Evolutionary conservation across 257 asterid species (phyloP), one percentile per base, ranked within the genome.

Genomic region (Schizonepeta tenuifolia): DNA sequence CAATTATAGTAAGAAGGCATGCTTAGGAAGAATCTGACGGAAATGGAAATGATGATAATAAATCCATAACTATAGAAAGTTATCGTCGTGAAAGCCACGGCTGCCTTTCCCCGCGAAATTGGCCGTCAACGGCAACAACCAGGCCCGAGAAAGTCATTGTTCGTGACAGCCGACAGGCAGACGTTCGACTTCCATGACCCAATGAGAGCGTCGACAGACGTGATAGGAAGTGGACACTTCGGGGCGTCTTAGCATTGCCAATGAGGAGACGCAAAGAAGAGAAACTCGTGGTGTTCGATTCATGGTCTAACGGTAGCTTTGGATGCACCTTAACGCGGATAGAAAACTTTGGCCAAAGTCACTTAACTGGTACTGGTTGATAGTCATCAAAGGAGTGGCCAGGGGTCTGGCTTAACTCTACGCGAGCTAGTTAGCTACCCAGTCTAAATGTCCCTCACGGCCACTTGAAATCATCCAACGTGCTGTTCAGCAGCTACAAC

Each of bases 161-260:
- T 92, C 21, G 86, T 90, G 35, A 81, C 86, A 55, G 95, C 87
- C 47, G 96, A 88, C 15, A 66, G 89, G 40, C 83, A 84, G 46
- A 81, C 76, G 77, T 92, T 92, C 51, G 96, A 88, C 75, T 66
- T 92, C 74, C 96, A 88, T 67, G 96, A 92, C 67, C 47, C 90
- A 79, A 78, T 92, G 78, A 86, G 96, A 74, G 98, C 98, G 1
- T 89, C 96, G 0, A 96, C 98, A 0, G 98, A 92, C 67, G 90
- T 92, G 57, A 72, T 92, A 78, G 98, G 98, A 6, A 84, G 94
- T 26, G 96, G 96, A 7, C 85, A 78, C 82, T 86, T 92, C 9
- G 98, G 98, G 28, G 94, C 98, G 9, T 90, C 98, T 0, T 92
- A 90, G 79, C 56, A 82, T 92, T 0, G 90, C 74, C 4, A 85